Percentiles rank a stretch among this genome's conserved stretches.
phyloP scores from a whole-genome alignment of 2,329 filamentous ascomycete species.

The Cladobotryum mycophilum region DNA sequence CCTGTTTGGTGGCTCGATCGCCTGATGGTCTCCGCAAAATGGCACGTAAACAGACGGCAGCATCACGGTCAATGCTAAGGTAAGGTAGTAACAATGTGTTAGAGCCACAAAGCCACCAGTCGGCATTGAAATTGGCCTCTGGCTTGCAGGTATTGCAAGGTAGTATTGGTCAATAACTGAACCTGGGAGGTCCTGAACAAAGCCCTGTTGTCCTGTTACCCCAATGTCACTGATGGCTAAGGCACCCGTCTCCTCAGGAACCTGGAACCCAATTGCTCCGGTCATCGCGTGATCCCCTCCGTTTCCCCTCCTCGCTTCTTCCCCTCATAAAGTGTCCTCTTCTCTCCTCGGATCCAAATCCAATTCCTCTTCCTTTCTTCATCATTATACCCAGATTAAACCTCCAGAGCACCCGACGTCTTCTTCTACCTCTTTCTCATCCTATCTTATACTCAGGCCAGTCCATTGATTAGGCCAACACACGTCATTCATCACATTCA shows the following conservation, averaged over 20 bases:
- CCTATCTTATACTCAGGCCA: slow-evolving; percentile 1
- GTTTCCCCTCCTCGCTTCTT: slow-evolving; percentile 5
- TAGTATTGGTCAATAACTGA: neutral
- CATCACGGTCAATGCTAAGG: neutral
- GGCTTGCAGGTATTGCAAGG: neutral
- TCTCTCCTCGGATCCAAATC: slow-evolving; percentile 17
- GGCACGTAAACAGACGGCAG: slow-evolving; percentile 5
- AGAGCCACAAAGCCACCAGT: neutral
- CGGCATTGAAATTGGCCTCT: neutral
- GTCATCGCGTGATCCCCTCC: slow-evolving; percentile 16
- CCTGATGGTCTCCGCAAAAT: slow-evolving; percentile 8
- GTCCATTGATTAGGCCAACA: neutral
- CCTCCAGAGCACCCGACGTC: slow-evolving; percentile 12
- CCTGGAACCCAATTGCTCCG: slow-evolving; percentile 7
- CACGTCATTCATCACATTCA: neutral
- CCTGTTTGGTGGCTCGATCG: slow-evolving; percentile 8
- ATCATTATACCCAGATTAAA: slow-evolving; percentile 13
- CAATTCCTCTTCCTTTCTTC: slow-evolving; percentile 16
- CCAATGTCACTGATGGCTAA: slow-evolving; percentile 4
- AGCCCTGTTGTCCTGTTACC: neutral
- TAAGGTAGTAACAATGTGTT: neutral
- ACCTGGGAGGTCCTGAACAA: neutral
- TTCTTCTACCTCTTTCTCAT: slow-evolving; percentile 8
- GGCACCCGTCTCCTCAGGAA: neutral
- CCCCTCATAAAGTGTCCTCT: slow-evolving; percentile 16